Evolutionary conservation across 2,329 filamentous ascomycete genomes (phyloP).

Genomic region (Blastomyces emzantsi): DNA sequence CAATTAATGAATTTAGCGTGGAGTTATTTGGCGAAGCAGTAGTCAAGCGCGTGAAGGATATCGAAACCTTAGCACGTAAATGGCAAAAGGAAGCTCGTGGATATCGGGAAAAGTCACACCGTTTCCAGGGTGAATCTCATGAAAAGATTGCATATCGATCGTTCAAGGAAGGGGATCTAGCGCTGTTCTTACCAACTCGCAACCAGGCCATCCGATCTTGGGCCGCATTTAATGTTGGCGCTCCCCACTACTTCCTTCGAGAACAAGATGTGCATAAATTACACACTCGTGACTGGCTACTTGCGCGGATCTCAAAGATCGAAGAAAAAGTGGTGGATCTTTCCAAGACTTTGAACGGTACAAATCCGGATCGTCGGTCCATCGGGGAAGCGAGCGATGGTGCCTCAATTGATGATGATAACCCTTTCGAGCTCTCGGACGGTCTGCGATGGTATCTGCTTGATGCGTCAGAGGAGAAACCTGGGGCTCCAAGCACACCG

Average conservation of each 20-base stretch:
- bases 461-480: conserved; percentile 87
- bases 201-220: conserved; percentile 92
- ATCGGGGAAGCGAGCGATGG: conserved; percentile 45
- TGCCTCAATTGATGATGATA: conserved; percentile 69
- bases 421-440: conserved; percentile 93
- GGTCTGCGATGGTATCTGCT: conserved; percentile 94
- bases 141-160: conserved; percentile 94
- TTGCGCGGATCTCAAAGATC: conserved; percentile 82
- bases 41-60: conserved; percentile 82
- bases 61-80: conserved; percentile 86
- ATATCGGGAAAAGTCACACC: conserved; percentile 79
- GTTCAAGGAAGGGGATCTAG: conserved; percentile 94
- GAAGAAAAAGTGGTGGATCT: conserved; percentile 92
- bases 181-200: conserved; percentile 84
- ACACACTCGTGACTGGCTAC: conserved; percentile 83
- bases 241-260: conserved; percentile 91
- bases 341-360: conserved; percentile 60
- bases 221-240: conserved; percentile 97
- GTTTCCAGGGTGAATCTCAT: conserved; percentile 72
- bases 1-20: conserved; percentile 69
- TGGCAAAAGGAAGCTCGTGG: conserved; percentile 80
- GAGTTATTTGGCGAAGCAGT: conserved; percentile 78
- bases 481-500: conserved; percentile 82
- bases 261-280: conserved; percentile 86
- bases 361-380: conserved; percentile 44